A percentile compares a stretch with the other conserved stretches of the same genome.
These are phyloP conservation scores for Ophiognomonia clavigignenti-juglandacearum DNA, from an alignment of 2,329 filamentous ascomycete species.

Conservation along the genomic window DNA sequence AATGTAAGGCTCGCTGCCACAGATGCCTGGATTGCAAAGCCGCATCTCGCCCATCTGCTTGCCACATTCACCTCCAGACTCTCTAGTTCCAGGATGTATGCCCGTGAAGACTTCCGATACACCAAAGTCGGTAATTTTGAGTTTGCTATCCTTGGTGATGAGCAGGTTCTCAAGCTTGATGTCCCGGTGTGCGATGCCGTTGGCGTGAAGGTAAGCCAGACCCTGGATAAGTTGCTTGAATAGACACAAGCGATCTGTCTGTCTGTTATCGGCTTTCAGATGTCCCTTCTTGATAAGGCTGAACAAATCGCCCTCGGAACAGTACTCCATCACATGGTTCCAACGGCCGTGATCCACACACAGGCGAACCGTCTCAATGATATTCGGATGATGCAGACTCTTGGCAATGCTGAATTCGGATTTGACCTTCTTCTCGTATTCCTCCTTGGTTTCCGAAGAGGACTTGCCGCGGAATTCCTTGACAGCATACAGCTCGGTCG, in stretches of 20 bases:
- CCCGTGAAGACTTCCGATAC: slow-evolving; percentile 83
- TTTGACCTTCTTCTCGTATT: slow-evolving; percentile 86
- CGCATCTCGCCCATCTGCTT: slow-evolving; percentile 67
- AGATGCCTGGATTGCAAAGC: slow-evolving; percentile 72
- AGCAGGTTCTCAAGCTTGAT: slow-evolving; percentile 87
- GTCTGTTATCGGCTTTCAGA: slow-evolving; percentile 59
- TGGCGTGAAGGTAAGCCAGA: slow-evolving; percentile 72
- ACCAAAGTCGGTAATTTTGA: slow-evolving; percentile 91
- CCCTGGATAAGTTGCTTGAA: slow-evolving; percentile 88
- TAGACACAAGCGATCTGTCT: slow-evolving; percentile 70
- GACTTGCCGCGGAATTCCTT: slow-evolving; percentile 81
- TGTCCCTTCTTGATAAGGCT: slow-evolving; percentile 67
- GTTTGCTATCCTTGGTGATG: slow-evolving; percentile 70
- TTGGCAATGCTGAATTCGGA: slow-evolving; percentile 86
- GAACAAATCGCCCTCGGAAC: slow-evolving; percentile 76
- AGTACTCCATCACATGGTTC: slow-evolving; percentile 95
- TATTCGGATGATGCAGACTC: slow-evolving; percentile 79
- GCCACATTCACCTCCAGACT: slow-evolving; percentile 68
- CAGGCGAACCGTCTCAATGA: slow-evolving; percentile 73
- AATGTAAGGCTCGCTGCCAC: slow-evolving; percentile 81
- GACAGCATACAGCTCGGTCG: slow-evolving; percentile 69
- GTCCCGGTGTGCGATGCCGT: slow-evolving; percentile 86
- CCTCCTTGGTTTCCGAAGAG: slow-evolving; percentile 61
- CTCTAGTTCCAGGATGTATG: slow-evolving; percentile 71
- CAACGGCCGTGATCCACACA: slow-evolving; percentile 71